Conservation (phyloP, 768 basidiomycete genomes). For the Panaeolus cyanescens region DNA sequence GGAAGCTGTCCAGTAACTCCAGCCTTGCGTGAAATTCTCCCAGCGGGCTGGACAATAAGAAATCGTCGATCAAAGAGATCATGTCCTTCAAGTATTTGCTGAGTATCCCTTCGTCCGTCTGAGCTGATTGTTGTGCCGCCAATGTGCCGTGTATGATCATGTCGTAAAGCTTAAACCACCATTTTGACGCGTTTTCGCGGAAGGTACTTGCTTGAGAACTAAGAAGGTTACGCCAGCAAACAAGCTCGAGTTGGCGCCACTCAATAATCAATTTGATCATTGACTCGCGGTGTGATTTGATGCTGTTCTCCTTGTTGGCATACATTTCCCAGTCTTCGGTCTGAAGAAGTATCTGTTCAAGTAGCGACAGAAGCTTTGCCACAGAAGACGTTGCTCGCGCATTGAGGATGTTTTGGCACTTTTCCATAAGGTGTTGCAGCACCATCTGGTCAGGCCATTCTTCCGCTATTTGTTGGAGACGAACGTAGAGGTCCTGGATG, state of each 20-base stretch:
- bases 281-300: slow-evolving; percentile 64
- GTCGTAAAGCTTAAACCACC: slow-evolving; percentile 94
- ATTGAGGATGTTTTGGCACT: slow-evolving; percentile 65
- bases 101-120: slow-evolving; percentile 32
- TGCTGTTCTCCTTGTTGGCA: slow-evolving; percentile 87
- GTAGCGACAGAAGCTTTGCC: slow-evolving; percentile 76
- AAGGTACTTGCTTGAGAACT: slow-evolving; percentile 66
- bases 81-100: slow-evolving; percentile 63
- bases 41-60: slow-evolving; percentile 71
- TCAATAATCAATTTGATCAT: slow-evolving; percentile 76
- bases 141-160: slow-evolving; percentile 65
- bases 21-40: slow-evolving; percentile 82
- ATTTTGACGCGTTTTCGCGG: slow-evolving; percentile 50
- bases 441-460: slow-evolving; percentile 99
- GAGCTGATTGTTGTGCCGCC: slow-evolving; percentile 40
- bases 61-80: slow-evolving; percentile 79
- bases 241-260: slow-evolving; percentile 89
- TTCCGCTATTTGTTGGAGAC: slow-evolving; percentile 57
- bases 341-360: slow-evolving; percentile 85
- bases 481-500: slow-evolving; percentile 49
- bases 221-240: slow-evolving; percentile 83
- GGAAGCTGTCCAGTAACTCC: slow-evolving; percentile 69
- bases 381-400: slow-evolving; percentile 70
- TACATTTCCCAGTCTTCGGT: slow-evolving; percentile 97
- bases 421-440: slow-evolving; percentile 76